Evolutionary conservation across 495 filamentous ascomycete species (phyloP).

Genomic region (Penicillium egyptiacum): DNA sequence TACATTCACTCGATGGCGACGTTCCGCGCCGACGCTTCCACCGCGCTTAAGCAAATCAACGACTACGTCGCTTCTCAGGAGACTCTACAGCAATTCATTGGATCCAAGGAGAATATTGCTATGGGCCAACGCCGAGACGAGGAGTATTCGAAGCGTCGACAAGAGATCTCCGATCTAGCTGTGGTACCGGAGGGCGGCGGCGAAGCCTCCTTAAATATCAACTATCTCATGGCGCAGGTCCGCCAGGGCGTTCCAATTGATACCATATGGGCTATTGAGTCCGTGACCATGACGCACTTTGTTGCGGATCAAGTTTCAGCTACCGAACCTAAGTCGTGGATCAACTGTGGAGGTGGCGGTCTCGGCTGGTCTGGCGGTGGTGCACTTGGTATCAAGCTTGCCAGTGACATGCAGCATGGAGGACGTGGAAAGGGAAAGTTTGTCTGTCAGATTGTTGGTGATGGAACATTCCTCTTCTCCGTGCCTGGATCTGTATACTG

Average conservation of each 20-base stretch:
- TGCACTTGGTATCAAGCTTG: conserved; percentile 84
- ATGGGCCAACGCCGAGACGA: conserved; percentile 59
- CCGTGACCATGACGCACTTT: conserved; percentile 77
- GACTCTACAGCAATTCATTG: conserved; percentile 46
- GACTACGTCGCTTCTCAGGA: conserved; percentile 52
- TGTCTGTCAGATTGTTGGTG: conserved; percentile 89
- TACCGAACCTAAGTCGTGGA: conserved; percentile 75
- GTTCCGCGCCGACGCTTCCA: conserved; percentile 73
- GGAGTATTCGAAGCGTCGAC: conserved; percentile 59
- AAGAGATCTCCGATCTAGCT: conserved; percentile 57
- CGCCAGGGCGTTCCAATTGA: conserved; percentile 66
- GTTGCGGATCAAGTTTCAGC: conserved; percentile 82
- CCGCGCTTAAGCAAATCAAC: conserved; percentile 70
- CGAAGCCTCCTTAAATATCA: conserved; percentile 66
- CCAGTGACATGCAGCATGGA: conserved; percentile 59
- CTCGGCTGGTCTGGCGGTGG: conserved; percentile 95
- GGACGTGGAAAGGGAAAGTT: conserved; percentile 72
- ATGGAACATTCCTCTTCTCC: conserved; percentile 87
- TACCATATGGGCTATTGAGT: conserved; percentile 83
- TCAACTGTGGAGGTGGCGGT: conserved; percentile 93
- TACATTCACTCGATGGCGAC: conserved; percentile 73
- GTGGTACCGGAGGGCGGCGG: conserved; percentile 49
- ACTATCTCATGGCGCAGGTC: conserved; percentile 67
- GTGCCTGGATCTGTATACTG: conserved; percentile 92
- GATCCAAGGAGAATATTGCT: conserved; percentile 42